Evolutionary conservation across 2,329 filamentous ascomycete species (phyloP).

Genomic region (Tolypocladium inflatum): DNA sequence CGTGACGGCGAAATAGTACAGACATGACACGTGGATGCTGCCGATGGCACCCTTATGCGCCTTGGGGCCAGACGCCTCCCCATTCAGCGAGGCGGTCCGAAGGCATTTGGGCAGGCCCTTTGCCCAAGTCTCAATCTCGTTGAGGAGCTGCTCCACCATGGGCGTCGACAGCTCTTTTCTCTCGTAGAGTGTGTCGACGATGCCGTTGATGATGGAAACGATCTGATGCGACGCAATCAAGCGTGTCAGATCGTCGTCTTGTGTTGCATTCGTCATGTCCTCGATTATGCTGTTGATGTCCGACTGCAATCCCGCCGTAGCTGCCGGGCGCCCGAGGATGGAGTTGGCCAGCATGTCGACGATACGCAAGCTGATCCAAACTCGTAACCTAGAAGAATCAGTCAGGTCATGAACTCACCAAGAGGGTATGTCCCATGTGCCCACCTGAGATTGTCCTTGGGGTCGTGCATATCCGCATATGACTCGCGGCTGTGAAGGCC

Average conservation of each 20-base stretch:
- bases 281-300: slow-evolving; percentile 14
- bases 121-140: slow-evolving; percentile 35
- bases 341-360: slow-evolving; percentile 28
- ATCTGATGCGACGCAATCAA: slow-evolving; percentile 31
- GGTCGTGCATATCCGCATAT: slow-evolving; percentile 12
- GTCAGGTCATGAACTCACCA: neutral
- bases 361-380: slow-evolving; percentile 28
- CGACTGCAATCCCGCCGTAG: slow-evolving; percentile 19
- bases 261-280: slow-evolving; percentile 7
- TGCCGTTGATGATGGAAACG: slow-evolving; percentile 32
- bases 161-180: slow-evolving; percentile 20
- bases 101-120: slow-evolving; percentile 28
- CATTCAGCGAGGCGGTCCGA: slow-evolving; percentile 12
- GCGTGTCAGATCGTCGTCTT: slow-evolving; percentile 9
- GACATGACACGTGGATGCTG: slow-evolving; percentile 44
- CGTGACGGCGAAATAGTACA: slow-evolving; percentile 51
- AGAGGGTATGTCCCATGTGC: neutral
- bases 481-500: slow-evolving; percentile 37
- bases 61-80: neutral
- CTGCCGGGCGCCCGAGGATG: slow-evolving; percentile 26
- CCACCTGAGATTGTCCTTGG: slow-evolving; percentile 12
- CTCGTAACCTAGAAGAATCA: slow-evolving; percentile 15
- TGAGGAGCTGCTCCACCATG: slow-evolving; percentile 28
- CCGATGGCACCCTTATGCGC: slow-evolving; percentile 29
- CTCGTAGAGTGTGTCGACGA: slow-evolving; percentile 31